Conservation (phyloP, 2,329 filamentous ascomycete genomes). For the Niveomyces coronatus region DNA sequence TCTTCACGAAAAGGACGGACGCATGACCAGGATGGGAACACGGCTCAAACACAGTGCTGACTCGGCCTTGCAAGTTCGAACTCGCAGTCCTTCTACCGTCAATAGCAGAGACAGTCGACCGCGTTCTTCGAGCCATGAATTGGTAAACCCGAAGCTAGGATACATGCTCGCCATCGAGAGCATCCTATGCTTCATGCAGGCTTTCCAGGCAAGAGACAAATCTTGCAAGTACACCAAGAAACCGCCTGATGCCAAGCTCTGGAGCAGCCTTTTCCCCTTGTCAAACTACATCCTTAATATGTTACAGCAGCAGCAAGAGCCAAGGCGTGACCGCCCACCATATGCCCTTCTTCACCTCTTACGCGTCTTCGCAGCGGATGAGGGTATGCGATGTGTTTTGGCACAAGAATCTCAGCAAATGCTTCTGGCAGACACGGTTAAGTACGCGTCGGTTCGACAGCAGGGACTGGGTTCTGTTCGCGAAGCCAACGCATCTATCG, state of each 20-base stretch:
- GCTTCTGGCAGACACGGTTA: conserved; percentile 15
- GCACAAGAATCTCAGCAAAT: conserved; percentile 12
- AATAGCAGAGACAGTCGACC: conserved; percentile 14
- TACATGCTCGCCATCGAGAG: conserved; percentile 37
- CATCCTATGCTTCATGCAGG: conserved; percentile 42
- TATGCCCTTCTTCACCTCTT: conserved; percentile 33
- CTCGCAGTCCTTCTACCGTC: conserved; percentile 14
- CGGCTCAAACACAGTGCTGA: conserved; percentile 47
- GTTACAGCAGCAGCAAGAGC: conserved; percentile 25
- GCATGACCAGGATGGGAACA: conserved; percentile 32
- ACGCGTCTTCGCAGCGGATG: conserved; percentile 33
- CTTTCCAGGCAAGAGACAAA: conserved; percentile 41
- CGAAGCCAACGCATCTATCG: conserved; percentile 22
- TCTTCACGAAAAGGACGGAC: conserved; percentile 26
- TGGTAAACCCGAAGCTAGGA: conserved; percentile 29
- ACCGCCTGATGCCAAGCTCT: conserved; percentile 29
- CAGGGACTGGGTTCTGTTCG: conserved; percentile 20
- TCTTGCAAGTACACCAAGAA: conserved; percentile 29
- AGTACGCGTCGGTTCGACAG: conserved; percentile 18
- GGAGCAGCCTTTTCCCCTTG: conserved; percentile 36
- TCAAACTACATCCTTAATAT: conserved; percentile 29
- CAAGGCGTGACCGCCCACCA: conserved; percentile 26
- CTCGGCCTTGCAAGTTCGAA: conserved; percentile 22
- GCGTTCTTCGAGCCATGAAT: conserved; percentile 13
- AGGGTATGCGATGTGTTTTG: conserved; percentile 29